phyloP scores from a whole-genome alignment of 2,329 filamentous ascomycete species.

The Remersonia thermophila region DNA sequence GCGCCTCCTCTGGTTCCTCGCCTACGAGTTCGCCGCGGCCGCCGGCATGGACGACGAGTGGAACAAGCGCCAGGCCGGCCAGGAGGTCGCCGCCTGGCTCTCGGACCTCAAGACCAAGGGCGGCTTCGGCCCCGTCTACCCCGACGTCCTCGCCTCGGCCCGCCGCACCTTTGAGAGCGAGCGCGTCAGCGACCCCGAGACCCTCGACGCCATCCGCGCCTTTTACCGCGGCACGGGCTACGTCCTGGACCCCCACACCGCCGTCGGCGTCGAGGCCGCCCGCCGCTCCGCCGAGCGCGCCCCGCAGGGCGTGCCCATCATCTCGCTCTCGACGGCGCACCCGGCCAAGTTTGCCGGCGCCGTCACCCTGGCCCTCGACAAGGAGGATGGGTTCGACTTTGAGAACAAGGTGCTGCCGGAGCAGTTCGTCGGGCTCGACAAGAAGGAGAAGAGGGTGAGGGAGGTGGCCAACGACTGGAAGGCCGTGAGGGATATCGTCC shows the following conservation, averaged over 20 bases:
- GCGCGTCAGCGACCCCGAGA: slow-evolving; percentile 53
- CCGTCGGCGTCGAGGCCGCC: slow-evolving; percentile 72
- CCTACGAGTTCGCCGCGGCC: slow-evolving; percentile 53
- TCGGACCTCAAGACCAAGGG: slow-evolving; percentile 67
- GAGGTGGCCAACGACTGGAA: slow-evolving; percentile 60
- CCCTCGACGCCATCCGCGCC: slow-evolving; percentile 50
- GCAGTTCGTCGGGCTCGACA: slow-evolving; percentile 70
- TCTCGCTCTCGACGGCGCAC: slow-evolving; percentile 85
- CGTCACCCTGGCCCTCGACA: slow-evolving; percentile 66
- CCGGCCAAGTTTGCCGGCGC: slow-evolving; percentile 88
- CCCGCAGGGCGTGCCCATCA: slow-evolving; percentile 47
- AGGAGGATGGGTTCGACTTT: slow-evolving; percentile 63
- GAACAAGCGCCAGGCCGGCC: slow-evolving; percentile 57
- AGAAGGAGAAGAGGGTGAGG: slow-evolving; percentile 62
- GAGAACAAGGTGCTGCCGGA: slow-evolving; percentile 59
- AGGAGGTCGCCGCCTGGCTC: slow-evolving; percentile 69
- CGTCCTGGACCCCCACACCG: slow-evolving; percentile 84
- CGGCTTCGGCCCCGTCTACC: slow-evolving; percentile 66
- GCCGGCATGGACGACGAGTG: slow-evolving; percentile 51
- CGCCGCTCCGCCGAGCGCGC: slow-evolving; percentile 51
- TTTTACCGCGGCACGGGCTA: slow-evolving; percentile 46
- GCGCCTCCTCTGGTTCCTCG: slow-evolving; percentile 84
- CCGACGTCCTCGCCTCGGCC: slow-evolving; percentile 58
- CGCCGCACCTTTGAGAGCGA: slow-evolving; percentile 72
- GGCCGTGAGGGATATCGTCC: slow-evolving; percentile 63